A percentile compares a stretch with the other conserved stretches of the same genome.
Conservation (phyloP, 768 basidiomycete species). For the Hypholoma sublateritium region DNA sequence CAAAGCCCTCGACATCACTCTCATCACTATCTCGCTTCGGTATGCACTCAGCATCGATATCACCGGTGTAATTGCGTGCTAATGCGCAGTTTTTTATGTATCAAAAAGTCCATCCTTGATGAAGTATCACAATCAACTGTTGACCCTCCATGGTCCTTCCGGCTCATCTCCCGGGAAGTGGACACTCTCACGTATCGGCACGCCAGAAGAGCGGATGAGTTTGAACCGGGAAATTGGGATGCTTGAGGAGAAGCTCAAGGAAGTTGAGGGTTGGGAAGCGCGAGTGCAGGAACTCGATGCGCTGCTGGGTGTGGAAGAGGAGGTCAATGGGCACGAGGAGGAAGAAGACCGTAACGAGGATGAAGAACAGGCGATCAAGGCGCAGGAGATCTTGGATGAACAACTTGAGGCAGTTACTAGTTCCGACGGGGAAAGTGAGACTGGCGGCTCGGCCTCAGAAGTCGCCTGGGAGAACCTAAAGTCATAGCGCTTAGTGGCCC, state of each 20-base stretch:
- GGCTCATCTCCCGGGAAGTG: conserved; percentile 55
- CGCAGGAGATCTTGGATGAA: neutral
- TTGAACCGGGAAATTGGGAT: conserved; percentile 72
- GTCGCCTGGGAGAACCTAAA: conserved; percentile 15
- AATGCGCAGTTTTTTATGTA: no score
- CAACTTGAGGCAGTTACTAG: neutral
- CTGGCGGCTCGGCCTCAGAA: neutral
- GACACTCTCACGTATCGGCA: conserved; percentile 71
- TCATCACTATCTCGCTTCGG: conserved; percentile 92
- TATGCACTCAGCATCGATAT: conserved; percentile 26
- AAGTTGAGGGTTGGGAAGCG: conserved; percentile 73
- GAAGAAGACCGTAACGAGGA: conserved; percentile 7
- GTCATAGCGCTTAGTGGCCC: conserved; percentile 21
- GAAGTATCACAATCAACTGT: conserved; percentile 86
- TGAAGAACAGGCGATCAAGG: conserved; percentile 6
- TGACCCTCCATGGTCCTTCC: conserved; percentile 72
- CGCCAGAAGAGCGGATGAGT: conserved; percentile 71
- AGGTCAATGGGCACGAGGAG: conserved; percentile 4
- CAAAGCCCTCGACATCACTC: conserved; percentile 84
- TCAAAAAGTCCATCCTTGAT: conserved; percentile 84
- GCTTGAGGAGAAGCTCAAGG: conserved; percentile 64
- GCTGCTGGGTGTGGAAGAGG: conserved; percentile 43
- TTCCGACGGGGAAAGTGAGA: conserved; percentile 20
- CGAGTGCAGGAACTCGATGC: conserved; percentile 63
- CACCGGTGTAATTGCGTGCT: neutral